Conservation (phyloP, 768 basidiomycete species). For the Suillus paluster region DNA sequence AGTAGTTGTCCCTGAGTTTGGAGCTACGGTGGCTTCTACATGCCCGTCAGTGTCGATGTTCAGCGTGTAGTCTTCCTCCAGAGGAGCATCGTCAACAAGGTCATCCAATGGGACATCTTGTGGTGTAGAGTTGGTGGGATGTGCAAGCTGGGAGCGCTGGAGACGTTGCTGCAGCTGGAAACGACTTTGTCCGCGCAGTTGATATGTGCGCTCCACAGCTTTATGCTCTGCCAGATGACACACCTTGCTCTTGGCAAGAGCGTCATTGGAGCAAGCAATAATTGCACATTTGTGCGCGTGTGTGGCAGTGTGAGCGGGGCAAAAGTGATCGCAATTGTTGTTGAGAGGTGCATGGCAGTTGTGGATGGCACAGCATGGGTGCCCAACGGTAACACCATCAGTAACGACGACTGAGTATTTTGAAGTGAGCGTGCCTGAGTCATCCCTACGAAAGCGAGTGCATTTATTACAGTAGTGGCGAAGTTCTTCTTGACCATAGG, state of each 20-base stretch:
- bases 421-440: constrained; percentile 11
- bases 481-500: too few relatives aligned
- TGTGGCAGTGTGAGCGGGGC: constrained; percentile 8
- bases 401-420: constrained; percentile 9
- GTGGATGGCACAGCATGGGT: constrained; percentile 15
- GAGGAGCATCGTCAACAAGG: too few relatives aligned
- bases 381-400: constrained; percentile 12
- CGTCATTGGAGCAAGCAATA: constrained; percentile 14
- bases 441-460: too few relatives aligned
- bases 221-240: constrained; percentile 28
- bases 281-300: constrained; percentile 18
- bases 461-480: too few relatives aligned
- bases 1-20: too few relatives aligned
- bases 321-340: constrained; percentile 23
- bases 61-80: too few relatives aligned
- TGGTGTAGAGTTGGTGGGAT: constrained; percentile 6
- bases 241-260: constrained; percentile 16
- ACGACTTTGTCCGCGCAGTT: constrained; percentile 1
- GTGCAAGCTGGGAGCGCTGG: constrained; percentile 16
- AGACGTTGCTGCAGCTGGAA: constrained; percentile 35
- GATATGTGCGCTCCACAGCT: constrained; percentile 18
- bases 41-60: too few relatives aligned
- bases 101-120: not conserved
- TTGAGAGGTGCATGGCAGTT: constrained; percentile 14
- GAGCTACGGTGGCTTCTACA: too few relatives aligned